A percentile compares a stretch with the other conserved stretches of the same genome.
These are phyloP conservation scores for Halenospora varia DNA, from an alignment of 495 filamentous ascomycete genomes.

Conservation along the genomic window DNA sequence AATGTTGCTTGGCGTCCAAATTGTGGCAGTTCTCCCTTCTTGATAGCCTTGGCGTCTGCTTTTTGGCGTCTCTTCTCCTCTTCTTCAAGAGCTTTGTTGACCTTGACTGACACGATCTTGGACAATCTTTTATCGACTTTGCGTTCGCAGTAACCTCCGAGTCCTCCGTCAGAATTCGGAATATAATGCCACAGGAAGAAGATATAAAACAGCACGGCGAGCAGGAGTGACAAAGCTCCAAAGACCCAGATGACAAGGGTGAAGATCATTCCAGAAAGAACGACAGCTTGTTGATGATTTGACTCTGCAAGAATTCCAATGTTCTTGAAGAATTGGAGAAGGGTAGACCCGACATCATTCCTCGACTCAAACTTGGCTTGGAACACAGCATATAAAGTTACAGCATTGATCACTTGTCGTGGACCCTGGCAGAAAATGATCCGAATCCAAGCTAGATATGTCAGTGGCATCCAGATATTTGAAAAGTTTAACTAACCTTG, in stretches of 20 bases:
- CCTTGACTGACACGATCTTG: constrained; percentile 74
- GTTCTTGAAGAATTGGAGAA: constrained; percentile 71
- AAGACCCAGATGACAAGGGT: constrained; percentile 89
- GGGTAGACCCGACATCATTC: constrained; percentile 45
- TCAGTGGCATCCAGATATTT: background rate
- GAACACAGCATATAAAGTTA: constrained; percentile 81
- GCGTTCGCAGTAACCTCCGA: constrained; percentile 80
- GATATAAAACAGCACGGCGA: constrained; percentile 73
- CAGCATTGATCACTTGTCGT: constrained; percentile 80
- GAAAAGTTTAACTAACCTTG: constrained; percentile 55
- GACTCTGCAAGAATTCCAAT: constrained; percentile 62
- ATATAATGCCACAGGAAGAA: constrained; percentile 90
- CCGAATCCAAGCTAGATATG: constrained; percentile 71
- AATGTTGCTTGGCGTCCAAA: constrained; percentile 60
- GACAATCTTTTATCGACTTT: constrained; percentile 81
- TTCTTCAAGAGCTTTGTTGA: constrained; percentile 79
- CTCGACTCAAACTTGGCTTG: constrained; percentile 62
- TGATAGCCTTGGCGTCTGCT: constrained; percentile 53
- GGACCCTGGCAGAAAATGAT: constrained; percentile 87
- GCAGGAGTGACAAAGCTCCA: constrained; percentile 65
- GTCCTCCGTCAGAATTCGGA: constrained; percentile 67
- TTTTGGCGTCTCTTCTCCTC: constrained; percentile 55
- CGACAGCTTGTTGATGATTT: constrained; percentile 71
- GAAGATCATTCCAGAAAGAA: constrained; percentile 86
- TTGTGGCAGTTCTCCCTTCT: constrained; percentile 48